Base-by-base conservation (phyloP, 2,329 filamentous ascomycete genomes). In the Colletotrichum cereale region DNA sequence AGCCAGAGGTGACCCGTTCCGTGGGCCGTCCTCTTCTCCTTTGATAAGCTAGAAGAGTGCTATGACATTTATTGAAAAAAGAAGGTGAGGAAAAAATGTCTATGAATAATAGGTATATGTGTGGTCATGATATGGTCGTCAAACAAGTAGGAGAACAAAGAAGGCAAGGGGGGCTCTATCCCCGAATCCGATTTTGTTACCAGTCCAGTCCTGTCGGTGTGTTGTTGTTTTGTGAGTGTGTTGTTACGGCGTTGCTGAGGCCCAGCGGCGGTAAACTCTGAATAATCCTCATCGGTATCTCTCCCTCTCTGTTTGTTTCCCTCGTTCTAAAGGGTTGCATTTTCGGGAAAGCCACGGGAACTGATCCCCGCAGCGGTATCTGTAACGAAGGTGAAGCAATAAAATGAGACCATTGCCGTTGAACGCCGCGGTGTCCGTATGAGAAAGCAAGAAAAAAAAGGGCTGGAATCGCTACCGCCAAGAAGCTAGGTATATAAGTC, bases 101-200 rank as follows among this genome's bases (percentile, higher is more conserved):
- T 72, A 70, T 72, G 24, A 42, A 26, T 47, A 31, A 10, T 64
- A 65, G 44, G 65, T 60, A 71, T 72, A 60, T 42, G 56, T 40
- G 53, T 60, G 24, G 60, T 70, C 69, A 31, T 72, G 42, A 72
- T 70, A 58, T 57, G 53, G 60, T 60, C 66, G 38, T 72, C 66
- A 60, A 50, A 57, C 18, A 71, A 36, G 21, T 16, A 53, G 16
- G 5, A 40, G 11, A 36, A 24, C 2, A 42, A 42, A 40, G 3
- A 40, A 29, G 42, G 18, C 48, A 38, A 42, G 5, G 31, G n/a
- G 24, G 21, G n/a, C n/a, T 56, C 50, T 40, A 48, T n/a, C 56
- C 55, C 31, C 31, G 47, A 42, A 36, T n/a, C 50, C 58, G 38
- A 55, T 24, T 66, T 58, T 64, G 65, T 60, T 44, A 24, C 31